Conservation (phyloP, 805 yeast species). For the Suhomyces pyralidae region DNA sequence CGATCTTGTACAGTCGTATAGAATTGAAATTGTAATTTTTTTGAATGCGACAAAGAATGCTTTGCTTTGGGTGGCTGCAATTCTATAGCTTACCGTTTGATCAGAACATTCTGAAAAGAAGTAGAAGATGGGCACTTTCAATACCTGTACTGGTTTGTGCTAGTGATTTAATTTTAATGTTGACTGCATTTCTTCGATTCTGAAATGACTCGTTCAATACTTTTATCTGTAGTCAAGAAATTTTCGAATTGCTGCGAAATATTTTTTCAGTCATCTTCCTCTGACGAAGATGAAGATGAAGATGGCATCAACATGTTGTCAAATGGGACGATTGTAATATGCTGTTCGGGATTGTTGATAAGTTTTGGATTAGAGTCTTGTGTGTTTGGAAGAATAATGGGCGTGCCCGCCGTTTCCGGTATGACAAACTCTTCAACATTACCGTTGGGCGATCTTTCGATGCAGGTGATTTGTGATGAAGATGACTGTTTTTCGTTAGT, state of each 20-base stretch:
- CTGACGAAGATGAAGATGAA: constrained; percentile 11
- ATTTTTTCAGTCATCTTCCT: neutral
- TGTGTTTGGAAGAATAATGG: neutral
- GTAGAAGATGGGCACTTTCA: neutral
- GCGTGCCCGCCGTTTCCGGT: neutral
- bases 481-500: constrained; percentile 7
- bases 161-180: neutral
- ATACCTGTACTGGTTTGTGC: constrained; percentile 3
- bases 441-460: neutral
- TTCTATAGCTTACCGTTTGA: constrained; percentile 1
- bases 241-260: neutral
- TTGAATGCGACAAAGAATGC: neutral
- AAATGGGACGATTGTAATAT: constrained; percentile 6
- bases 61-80: constrained; percentile 27
- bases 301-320: constrained; percentile 9
- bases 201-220: neutral
- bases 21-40: neutral
- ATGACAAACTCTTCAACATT: neutral
- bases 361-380: neutral
- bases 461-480: constrained; percentile 5
- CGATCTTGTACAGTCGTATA: neutral
- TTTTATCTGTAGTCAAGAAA: neutral
- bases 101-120: constrained; percentile 6
- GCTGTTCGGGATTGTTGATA: neutral
- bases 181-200: neutral